Conservation (phyloP, 1,284 basidiomycete genomes). For the Irpex sp. region DNA sequence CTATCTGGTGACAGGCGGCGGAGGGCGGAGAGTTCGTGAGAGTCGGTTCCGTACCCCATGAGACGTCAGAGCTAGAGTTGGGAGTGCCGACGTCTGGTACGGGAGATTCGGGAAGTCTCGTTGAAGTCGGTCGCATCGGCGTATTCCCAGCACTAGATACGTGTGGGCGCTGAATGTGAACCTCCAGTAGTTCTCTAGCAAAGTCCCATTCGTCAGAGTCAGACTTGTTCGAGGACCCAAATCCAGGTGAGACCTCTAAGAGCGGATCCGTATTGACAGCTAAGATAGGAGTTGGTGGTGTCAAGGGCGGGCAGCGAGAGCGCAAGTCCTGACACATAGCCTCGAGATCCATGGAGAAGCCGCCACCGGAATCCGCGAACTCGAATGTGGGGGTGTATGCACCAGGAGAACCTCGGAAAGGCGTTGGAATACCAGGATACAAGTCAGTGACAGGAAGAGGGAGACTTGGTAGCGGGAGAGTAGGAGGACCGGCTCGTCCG, state of each 20-base stretch:
- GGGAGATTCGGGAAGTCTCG: constrained; percentile 8
- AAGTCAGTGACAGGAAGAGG: constrained; percentile 18
- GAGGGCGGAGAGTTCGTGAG: constrained; percentile 11
- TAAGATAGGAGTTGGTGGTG: constrained; percentile 11
- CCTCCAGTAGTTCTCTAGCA: constrained; percentile 24
- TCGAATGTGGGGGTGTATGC: constrained; percentile 39
- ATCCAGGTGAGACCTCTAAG: constrained; percentile 15
- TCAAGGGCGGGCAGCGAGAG: constrained; percentile 22
- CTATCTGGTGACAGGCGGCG: neutral
- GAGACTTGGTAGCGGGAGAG: constrained; percentile 29
- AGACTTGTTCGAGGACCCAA: constrained; percentile 13
- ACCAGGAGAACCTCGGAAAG: constrained; percentile 53
- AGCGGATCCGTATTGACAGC: neutral
- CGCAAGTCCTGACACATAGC: constrained; percentile 47
- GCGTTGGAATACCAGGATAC: constrained; percentile 58
- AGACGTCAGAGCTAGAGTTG: constrained; percentile 7
- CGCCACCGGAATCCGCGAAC: constrained; percentile 15
- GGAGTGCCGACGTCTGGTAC: constrained; percentile 7
- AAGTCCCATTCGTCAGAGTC: constrained; percentile 43
- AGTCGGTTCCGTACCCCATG: constrained; percentile 11
- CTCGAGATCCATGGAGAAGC: constrained; percentile 37
- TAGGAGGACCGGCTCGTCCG: constrained; percentile 41
- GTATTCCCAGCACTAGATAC: neutral
- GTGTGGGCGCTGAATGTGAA: constrained; percentile 9
- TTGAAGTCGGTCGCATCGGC: constrained; percentile 1